These are phyloP conservation scores for Coniferiporia weirii DNA, from an alignment of 1,284 basidiomycete species.

Conservation along the genomic window DNA sequence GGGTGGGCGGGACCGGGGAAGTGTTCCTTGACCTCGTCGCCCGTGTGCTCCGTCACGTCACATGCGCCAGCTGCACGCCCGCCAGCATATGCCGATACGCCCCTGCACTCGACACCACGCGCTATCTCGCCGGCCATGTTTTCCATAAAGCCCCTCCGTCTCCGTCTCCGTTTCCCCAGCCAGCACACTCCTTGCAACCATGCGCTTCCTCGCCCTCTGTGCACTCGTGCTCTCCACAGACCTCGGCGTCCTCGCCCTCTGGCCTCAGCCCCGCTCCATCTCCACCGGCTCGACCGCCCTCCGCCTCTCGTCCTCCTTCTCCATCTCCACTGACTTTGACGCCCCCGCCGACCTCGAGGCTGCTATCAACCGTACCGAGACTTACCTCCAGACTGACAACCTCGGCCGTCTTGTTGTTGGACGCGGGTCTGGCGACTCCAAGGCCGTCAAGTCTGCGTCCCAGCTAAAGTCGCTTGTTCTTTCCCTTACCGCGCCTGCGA, in stretches of 20 bases:
- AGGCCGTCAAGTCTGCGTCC: background rate
- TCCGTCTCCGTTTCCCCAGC: too few species aligned
- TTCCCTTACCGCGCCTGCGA: background rate
- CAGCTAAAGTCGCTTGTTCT: constrained; percentile 1
- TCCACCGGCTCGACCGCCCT: background rate
- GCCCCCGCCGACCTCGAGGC: constrained; percentile 32
- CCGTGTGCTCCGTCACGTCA: too few species aligned
- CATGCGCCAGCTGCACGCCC: too few species aligned
- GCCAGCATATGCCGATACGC: too few species aligned
- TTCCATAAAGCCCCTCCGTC: too few species aligned
- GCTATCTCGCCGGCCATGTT: too few species aligned
- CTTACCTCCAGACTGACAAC: constrained; percentile 40
- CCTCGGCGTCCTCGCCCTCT: constrained; percentile 28
- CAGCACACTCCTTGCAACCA: background rate
- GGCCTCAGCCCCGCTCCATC: constrained; percentile 9
- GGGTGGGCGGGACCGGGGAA: too few species aligned
- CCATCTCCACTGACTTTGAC: constrained; percentile 1
- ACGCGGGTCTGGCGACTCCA: constrained; percentile 31
- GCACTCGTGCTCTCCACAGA: background rate
- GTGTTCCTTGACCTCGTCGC: too few species aligned
- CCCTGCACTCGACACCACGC: too few species aligned
- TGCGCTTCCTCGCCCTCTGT: background rate
- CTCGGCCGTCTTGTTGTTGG: constrained; percentile 47
- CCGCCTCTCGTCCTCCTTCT: constrained; percentile 4
- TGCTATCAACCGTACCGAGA: constrained; percentile 37